phyloP scores from a whole-genome alignment of 2,329 filamentous ascomycete species.

The Emergomyces africanus region DNA sequence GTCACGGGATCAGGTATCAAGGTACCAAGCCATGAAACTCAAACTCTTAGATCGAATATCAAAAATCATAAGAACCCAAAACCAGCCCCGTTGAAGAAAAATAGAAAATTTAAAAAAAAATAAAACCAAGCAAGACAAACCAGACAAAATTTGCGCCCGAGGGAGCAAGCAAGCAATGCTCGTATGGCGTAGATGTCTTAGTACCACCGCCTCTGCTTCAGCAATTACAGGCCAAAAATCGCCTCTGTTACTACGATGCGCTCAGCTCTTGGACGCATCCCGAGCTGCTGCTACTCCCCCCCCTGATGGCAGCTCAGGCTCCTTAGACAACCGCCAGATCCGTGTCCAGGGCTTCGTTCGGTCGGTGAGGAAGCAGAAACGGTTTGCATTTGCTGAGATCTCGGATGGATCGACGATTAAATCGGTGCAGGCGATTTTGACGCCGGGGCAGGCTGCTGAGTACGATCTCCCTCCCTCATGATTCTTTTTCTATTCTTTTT shows the following conservation, averaged over 20 bases:
- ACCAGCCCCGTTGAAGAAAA: neutral
- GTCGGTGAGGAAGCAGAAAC: constrained; percentile 77
- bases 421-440: constrained; percentile 68
- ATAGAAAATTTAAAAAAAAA: no score
- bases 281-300: constrained; percentile 3
- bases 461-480: constrained; percentile 39
- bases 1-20: neutral
- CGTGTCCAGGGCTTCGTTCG: constrained; percentile 67
- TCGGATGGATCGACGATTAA: constrained; percentile 75
- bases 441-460: constrained; percentile 58
- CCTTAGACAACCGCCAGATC: constrained; percentile 30
- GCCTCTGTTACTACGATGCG: constrained; percentile 22
- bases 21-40: neutral
- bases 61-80: neutral
- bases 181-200: constrained; percentile 27
- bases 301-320: constrained; percentile 14
- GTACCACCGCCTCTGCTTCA: constrained; percentile 19
- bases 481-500: neutral
- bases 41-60: neutral
- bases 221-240: constrained; percentile 9
- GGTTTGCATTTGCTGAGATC: constrained; percentile 67
- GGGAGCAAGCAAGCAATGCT: neutral
- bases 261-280: constrained; percentile 25
- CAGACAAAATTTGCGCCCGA: neutral
- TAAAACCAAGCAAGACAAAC: neutral